These are phyloP conservation scores for Mucor irregularis DNA, from an alignment of 371 early-diverging fungal genomes.

Conservation along the genomic window DNA sequence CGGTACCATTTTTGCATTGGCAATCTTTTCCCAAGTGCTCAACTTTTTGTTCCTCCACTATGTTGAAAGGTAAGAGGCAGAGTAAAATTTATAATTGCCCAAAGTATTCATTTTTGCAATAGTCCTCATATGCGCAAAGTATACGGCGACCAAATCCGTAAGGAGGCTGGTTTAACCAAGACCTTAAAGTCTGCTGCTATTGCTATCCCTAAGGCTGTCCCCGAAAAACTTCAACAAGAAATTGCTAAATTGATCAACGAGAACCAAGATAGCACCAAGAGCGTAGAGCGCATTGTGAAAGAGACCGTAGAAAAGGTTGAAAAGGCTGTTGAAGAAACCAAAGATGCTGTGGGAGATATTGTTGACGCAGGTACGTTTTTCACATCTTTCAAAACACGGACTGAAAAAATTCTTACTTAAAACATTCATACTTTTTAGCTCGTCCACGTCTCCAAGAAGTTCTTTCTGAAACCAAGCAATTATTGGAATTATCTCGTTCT, in stretches of 20 bases:
- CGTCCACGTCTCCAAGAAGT: conserved; percentile 61
- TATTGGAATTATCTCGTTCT: conserved; percentile 52
- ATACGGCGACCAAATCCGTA: conserved; percentile 78
- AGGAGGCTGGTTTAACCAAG: conserved; percentile 76
- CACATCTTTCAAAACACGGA: no score
- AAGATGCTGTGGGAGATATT: conserved; percentile 54
- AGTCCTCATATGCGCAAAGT: conserved; percentile 81
- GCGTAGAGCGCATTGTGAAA: conserved; percentile 57
- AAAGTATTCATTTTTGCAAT: background rate
- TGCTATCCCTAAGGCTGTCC: conserved; percentile 31
- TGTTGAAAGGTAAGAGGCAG: conserved; percentile 64
- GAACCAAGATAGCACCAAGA: conserved; percentile 47
- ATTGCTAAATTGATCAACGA: conserved; percentile 37
- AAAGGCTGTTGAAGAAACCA: conserved; percentile 60
- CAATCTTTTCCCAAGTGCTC: conserved; percentile 78
- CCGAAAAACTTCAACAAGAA: conserved; percentile 36
- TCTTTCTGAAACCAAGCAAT: conserved; percentile 53
- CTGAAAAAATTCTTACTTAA: background rate
- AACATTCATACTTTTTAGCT: conserved; percentile 9
- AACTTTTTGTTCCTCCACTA: conserved; percentile 77
- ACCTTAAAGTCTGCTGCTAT: conserved; percentile 47
- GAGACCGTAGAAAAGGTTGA: conserved; percentile 62
- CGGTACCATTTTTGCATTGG: conserved; percentile 75
- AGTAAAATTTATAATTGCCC: background rate
- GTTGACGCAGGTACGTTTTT: conserved; percentile 43